Evolutionary conservation across 2,329 filamentous ascomycete species (phyloP).

Genomic region (Sporothrix mexicana): DNA sequence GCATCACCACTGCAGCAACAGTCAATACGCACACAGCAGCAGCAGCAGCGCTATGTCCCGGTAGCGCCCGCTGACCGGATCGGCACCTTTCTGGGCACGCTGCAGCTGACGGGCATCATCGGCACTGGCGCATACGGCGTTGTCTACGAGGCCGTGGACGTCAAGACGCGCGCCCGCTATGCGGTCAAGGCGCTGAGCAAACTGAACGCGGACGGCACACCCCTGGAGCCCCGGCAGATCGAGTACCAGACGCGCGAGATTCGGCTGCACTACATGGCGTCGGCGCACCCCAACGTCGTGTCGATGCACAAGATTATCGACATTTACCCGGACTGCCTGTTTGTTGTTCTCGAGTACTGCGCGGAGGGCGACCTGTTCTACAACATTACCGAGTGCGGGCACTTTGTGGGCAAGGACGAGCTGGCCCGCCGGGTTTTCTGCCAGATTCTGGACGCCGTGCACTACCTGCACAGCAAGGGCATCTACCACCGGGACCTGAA

Average conservation of each 20-base stretch:
- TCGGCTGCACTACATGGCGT: constrained; percentile 85
- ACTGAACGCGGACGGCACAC: constrained; percentile 71
- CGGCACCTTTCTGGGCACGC: constrained; percentile 80
- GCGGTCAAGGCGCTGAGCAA: constrained; percentile 98
- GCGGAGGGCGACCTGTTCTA: constrained; percentile 95
- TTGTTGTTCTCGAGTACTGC: constrained; percentile 95
- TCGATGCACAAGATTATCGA: constrained; percentile 94
- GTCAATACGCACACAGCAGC: constrained; percentile 43
- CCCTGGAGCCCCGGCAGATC: constrained; percentile 81
- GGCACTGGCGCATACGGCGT: constrained; percentile 96
- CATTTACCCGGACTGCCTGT: constrained; percentile 89
- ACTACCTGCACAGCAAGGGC: constrained; percentile 88
- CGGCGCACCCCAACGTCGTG: constrained; percentile 89
- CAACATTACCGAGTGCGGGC: constrained; percentile 94
- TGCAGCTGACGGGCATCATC: constrained; percentile 83
- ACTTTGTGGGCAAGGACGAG: constrained; percentile 90
- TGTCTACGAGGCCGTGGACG: constrained; percentile 87
- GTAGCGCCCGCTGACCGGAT: constrained; percentile 81
- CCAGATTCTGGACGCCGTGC: constrained; percentile 94
- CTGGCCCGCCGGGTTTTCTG: constrained; percentile 87
- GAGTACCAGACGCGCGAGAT: constrained; percentile 95
- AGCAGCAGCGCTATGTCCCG: constrained; percentile 56
- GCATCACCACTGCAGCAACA: constrained; percentile 47
- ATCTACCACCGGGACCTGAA: constrained; percentile 98
- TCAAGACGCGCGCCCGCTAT: constrained; percentile 80